These are phyloP conservation scores for Paraphaeosphaeria minitans DNA, from an alignment of 2,329 filamentous ascomycete species.

Conservation along the genomic window DNA sequence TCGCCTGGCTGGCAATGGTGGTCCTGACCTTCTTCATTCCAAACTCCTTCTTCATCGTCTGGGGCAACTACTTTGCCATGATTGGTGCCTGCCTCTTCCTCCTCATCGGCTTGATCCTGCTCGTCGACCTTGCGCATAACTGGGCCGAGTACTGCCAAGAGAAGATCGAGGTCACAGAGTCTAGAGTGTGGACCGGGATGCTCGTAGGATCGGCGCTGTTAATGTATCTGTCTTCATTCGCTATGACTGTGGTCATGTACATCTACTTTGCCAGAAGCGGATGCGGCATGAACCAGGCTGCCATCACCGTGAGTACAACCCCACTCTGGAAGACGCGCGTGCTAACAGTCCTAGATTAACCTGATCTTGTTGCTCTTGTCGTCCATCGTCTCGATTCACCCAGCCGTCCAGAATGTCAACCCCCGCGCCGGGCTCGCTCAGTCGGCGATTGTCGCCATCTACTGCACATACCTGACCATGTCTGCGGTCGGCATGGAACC, in stretches of 20 bases:
- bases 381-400: slow-evolving; percentile 86
- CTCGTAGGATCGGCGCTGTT: slow-evolving; percentile 89
- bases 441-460: slow-evolving; percentile 93
- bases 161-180: slow-evolving; percentile 90
- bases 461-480: slow-evolving; percentile 98
- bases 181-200: slow-evolving; percentile 79
- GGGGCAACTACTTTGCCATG: slow-evolving; percentile 93
- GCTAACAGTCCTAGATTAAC: slow-evolving; percentile 64
- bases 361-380: slow-evolving; percentile 80
- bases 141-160: slow-evolving; percentile 97
- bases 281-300: slow-evolving; percentile 95
- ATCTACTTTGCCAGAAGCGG: slow-evolving; percentile 84
- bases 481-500: slow-evolving; percentile 99
- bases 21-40: slow-evolving; percentile 95
- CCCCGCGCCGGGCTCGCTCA: slow-evolving; percentile 94
- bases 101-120: slow-evolving; percentile 84
- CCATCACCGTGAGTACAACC: slow-evolving; percentile 69
- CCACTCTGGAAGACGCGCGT: neutral
- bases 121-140: slow-evolving; percentile 93
- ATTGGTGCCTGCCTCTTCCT: slow-evolving; percentile 90
- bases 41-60: slow-evolving; percentile 91
- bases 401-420: slow-evolving; percentile 87
- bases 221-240: slow-evolving; percentile 91
- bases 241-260: slow-evolving; percentile 97
- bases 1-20: slow-evolving; percentile 84